Conservation (phyloP, 192 early-diverging fungal species). For the Backusella tuberculispora region DNA sequence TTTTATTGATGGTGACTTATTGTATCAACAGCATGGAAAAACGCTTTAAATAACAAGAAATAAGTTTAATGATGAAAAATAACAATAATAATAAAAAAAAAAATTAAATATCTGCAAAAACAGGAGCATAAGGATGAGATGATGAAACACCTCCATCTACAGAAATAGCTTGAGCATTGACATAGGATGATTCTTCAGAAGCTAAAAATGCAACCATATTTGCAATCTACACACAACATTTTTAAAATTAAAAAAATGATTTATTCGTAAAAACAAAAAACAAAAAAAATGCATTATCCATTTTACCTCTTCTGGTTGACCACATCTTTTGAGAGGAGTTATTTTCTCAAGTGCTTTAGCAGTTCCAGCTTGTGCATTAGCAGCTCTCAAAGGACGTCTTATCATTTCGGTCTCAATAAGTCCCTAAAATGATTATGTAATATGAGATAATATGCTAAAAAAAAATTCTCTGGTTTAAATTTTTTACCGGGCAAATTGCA, state of each 20-base stretch:
- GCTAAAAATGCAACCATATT: constrained; percentile 49
- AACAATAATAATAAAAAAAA: too few relatives aligned
- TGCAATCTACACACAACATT: too few relatives aligned
- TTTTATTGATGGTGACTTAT: too few relatives aligned
- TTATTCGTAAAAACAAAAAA: too few relatives aligned
- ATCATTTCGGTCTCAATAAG: constrained; percentile 60
- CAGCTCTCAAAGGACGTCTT: constrained; percentile 40
- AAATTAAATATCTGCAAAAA: not conserved
- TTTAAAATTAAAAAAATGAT: too few relatives aligned
- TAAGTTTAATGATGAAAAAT: too few relatives aligned
- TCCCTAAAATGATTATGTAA: constrained; percentile 27
- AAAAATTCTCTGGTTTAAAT: not conserved
- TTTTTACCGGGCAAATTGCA: constrained; percentile 53
- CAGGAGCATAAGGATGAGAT: constrained; percentile 28
- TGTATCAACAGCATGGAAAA: too few relatives aligned
- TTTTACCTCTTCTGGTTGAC: constrained; percentile 42
- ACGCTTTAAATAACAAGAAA: too few relatives aligned
- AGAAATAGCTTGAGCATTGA: constrained; percentile 50
- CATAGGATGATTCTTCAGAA: constrained; percentile 48
- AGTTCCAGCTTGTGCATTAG: not conserved
- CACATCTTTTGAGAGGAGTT: constrained; percentile 47
- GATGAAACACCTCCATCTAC: constrained; percentile 53
- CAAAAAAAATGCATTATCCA: too few relatives aligned
- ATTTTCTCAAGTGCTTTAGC: not conserved
- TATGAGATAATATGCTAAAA: not conserved